Evolutionary conservation across 1,284 basidiomycete genomes (phyloP), one percentile per base, ranked within the genome.

Genomic region (Coniophora puteana): DNA sequence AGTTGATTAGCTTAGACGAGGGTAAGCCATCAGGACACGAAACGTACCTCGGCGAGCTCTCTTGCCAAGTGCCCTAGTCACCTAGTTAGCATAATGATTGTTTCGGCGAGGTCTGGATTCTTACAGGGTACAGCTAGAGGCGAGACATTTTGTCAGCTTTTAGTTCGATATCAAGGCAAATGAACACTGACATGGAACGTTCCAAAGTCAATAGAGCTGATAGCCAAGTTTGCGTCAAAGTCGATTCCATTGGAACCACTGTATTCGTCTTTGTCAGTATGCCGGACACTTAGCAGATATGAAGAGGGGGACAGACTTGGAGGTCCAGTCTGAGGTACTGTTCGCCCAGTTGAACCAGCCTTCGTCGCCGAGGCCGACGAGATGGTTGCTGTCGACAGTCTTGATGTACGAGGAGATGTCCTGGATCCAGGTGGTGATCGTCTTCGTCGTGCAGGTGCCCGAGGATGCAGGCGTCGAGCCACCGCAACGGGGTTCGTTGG

Each of bases 321-420:
- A 20, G 20, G 11, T 5, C 27, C 33, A 36, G 24, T 25, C 12
- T 13, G 31, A 27, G 20, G 11, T 8, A 26, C 14, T 4, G 18
- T 62, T 67, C 38, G 36, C 77, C 75, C 74, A 72, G 57, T 82
- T 78, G 61, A 71, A 75, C 61, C 76, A 80, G 4, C 77, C 76
- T 48, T 80, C 77, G 40, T 80, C 77, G 10, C 78, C 76, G 30
- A 80, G 55, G 4, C 62, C 74, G 4, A 79, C 74, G 31, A 80
- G 57, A 46, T 80, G 78, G 59, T 79, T 76, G 5, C 60, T 51
- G 53, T 81, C 78, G 43, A 78, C 59, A 1, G 65, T 65, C 48
- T 72, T 72, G 57, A 80, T 71, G 52, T 68, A 77, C 3, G 66
- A 58, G 5, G 72, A 68, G 6, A 78, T 67, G 14, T 65, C 61